Base-by-base conservation (phyloP, 1,284 basidiomycete genomes). In the Moesziomyces parantarcticus region DNA sequence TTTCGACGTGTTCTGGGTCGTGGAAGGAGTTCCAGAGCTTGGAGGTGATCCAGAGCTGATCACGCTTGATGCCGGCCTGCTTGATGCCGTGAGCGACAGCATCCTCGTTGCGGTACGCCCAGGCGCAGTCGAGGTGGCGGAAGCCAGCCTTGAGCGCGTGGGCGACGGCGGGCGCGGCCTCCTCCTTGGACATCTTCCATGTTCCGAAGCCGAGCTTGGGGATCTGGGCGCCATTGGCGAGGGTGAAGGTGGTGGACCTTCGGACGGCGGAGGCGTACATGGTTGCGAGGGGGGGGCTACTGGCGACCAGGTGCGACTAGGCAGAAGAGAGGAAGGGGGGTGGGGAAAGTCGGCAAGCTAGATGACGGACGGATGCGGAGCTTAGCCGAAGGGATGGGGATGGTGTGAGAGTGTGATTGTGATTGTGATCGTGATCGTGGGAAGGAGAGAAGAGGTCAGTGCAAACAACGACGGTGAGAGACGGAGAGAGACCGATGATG, bases 1-100 rank as follows among this genome's bases (percentile, higher is more conserved):
- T 72, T 49, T 76, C 76, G 18, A 77, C 76, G 34, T 78, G 70
- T 46, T 72, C 76, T 6, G 67, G 75, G 44, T 89, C 89, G 90
- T 14, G 92, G 87, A 88, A 88, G 61, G 75, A 85, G 89, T 88
- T 86, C 90, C 91, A 92, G 43, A 94, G 87, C 85, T 95, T 93
- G 63, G 90, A 90, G 5, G 92, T 92, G 62, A 95, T 89, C 84
- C 92, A 95, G 63, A 96, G 87, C 69, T 94, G 91, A 29, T 88
- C 87, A 72, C 93, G 88, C 54, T 89, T 88, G 23, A 94, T 85
- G 22, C 87, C 93, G 57, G 90, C 90, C 48, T 88, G 88, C 32
- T 86, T 85, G 82, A 95, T 89, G 43, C 92, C 94, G 46, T 90
- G 80, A 13, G 92, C 93, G 29, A 92, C 92, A 82, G 93, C 91